Evolutionary conservation across 768 basidiomycete genomes (phyloP).

Genomic region (Termitomyces sp.): DNA sequence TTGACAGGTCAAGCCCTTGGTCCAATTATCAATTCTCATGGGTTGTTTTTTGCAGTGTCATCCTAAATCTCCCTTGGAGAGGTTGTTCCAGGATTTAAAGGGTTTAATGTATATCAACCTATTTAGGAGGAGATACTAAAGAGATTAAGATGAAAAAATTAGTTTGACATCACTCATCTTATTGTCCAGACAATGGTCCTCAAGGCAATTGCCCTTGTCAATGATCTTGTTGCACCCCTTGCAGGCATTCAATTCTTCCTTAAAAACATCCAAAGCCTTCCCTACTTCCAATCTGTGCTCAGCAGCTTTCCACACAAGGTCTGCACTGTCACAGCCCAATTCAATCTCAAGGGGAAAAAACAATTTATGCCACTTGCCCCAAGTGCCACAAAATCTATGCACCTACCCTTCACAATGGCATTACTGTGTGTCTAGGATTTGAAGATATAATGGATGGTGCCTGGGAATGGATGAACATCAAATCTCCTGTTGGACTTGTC

Average conservation of each 20-base stretch:
- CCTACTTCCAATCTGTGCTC: not conserved
- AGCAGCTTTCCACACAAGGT: no score
- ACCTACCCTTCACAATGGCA: no score
- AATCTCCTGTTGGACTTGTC: no score
- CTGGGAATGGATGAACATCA: no score
- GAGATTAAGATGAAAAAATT: not conserved
- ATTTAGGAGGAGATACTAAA: not conserved
- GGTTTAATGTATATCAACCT: conserved; percentile 11
- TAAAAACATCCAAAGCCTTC: not conserved
- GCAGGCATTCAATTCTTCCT: not conserved
- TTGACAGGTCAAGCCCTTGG: no score
- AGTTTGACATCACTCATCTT: conserved; percentile 5
- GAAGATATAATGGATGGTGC: no score
- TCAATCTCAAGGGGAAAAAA: no score
- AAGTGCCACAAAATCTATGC: no score
- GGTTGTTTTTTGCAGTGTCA: conserved; percentile 9
- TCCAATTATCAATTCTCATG: conserved; percentile 2
- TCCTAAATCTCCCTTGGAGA: conserved; percentile 9
- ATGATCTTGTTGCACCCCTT: not conserved
- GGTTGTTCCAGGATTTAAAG: conserved; percentile 12
- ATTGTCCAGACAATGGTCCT: conserved; percentile 10
- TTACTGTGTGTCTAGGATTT: no score
- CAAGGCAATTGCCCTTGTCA: not conserved
- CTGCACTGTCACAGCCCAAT: no score
- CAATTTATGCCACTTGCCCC: no score